Evolutionary conservation across 257 asterid species (phyloP).

Genomic region (Solanum chiquidenum): DNA sequence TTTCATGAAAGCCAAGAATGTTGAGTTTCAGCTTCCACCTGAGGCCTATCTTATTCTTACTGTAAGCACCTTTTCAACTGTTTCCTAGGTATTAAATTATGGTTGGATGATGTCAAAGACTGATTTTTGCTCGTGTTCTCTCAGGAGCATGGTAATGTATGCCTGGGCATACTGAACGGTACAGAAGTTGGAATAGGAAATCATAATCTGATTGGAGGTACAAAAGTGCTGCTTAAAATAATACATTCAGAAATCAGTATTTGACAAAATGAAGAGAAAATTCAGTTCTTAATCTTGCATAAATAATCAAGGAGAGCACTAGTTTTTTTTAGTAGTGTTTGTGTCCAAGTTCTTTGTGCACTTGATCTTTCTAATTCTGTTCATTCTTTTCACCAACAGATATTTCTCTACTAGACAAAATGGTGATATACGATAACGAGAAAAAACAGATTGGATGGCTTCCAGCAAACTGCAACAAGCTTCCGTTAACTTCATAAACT

Average conservation of each 20-base stretch:
- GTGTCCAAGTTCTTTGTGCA: background rate
- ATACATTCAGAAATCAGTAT: background rate
- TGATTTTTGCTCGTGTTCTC: background rate
- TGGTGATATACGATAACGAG: constrained; percentile 86
- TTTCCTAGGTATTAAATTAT: background rate
- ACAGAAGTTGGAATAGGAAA: constrained; percentile 59
- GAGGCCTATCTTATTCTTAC: constrained; percentile 73
- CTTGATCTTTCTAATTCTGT: background rate
- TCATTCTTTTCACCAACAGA: constrained; percentile 26
- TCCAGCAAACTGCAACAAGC: constrained; percentile 31
- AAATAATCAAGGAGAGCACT: background rate
- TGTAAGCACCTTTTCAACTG: constrained; percentile 25
- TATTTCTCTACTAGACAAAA: constrained; percentile 66
- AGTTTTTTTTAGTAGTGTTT: background rate
- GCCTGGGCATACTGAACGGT: constrained; percentile 85
- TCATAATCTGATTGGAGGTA: constrained; percentile 78
- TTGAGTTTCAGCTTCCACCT: constrained; percentile 50
- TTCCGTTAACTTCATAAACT: constrained; percentile 9
- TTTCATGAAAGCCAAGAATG: constrained; percentile 34
- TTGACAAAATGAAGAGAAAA: background rate
- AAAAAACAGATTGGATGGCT: constrained; percentile 67
- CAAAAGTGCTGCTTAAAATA: background rate
- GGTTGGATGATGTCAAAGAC: background rate
- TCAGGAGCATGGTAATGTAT: constrained; percentile 70
- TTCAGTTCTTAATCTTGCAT: background rate